Base-by-base conservation (phyloP, 2,329 filamentous ascomycete genomes). In the Nemania sp. region DNA sequence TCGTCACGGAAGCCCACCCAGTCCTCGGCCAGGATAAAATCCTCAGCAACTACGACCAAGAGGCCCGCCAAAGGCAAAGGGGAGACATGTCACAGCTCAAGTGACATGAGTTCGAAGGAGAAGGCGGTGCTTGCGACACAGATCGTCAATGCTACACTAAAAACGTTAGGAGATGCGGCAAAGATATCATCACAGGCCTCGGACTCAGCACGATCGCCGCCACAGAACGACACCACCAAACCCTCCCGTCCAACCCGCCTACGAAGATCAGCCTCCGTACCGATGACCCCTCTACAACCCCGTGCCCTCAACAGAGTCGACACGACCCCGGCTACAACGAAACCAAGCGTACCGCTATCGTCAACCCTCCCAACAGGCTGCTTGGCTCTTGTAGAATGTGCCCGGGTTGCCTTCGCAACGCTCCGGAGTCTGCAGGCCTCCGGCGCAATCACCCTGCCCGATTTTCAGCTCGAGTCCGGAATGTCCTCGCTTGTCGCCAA, bases 401-500 rank as follows among this genome's bases (percentile, higher is more conserved):
- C 87, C 6, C 82, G 89, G 10, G 74, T 84, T 29, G 89, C 88
- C 1, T 91, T 93, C 69, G 77, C 82, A 6, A 87, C 85, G 51
- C 77, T 93, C 40, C 81, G 88, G 51, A 79, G 81, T 29, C 69
- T 86, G 21, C 83, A 89, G 52, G 78, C 82, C 25, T 76, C 82
- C 1, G 76, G 82, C 5, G 79, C 81, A 9, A 76, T 86, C 10
- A 76, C 81, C 10, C 77, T 87, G n/a, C 81, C 85, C 1, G 81
- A 84, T 46, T 76, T 90, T 40, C 89, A 93, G 70, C 74, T 93
- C 3, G 90, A 93, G 71, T 87, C 81, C 60, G 90, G 90, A 55
- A 90, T 91, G 81, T 84, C 89, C 15, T 86, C 87, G 0, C 80
- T 93, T 54, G 75, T 89, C 40, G 83, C 84, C 40, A 91, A 87